Percentiles rank a stretch among this genome's conserved stretches.
phyloP scores from a whole-genome alignment of 2,329 filamentous ascomycete species.

The Xylaria sp. region DNA sequence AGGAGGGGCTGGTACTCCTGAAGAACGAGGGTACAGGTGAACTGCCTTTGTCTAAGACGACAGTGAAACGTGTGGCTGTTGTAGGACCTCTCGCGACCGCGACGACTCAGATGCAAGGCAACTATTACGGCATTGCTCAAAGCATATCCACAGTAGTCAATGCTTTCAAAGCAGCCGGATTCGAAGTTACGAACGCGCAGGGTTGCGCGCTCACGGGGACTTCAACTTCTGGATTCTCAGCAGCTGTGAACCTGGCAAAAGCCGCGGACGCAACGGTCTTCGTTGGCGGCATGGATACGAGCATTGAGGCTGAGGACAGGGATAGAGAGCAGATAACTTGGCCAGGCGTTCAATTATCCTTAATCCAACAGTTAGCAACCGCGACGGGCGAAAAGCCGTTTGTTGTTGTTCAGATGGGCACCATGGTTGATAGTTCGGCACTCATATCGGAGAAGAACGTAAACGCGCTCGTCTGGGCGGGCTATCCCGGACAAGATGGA shows the following conservation, averaged over 20 bases:
- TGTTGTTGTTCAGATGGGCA: slow-evolving; percentile 62
- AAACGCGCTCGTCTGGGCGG: slow-evolving; percentile 64
- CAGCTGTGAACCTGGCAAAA: slow-evolving; percentile 53
- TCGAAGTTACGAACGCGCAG: slow-evolving; percentile 41
- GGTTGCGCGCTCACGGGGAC: slow-evolving; percentile 45
- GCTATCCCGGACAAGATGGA: slow-evolving; percentile 69
- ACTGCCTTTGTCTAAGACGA: slow-evolving; percentile 28
- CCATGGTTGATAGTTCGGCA: slow-evolving; percentile 60
- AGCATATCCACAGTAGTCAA: slow-evolving; percentile 44
- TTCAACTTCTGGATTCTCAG: slow-evolving; percentile 48
- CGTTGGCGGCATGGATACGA: slow-evolving; percentile 64
- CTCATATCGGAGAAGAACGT: slow-evolving; percentile 60
- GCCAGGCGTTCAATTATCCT: slow-evolving; percentile 61
- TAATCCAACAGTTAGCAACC: slow-evolving; percentile 58
- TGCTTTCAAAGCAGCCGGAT: slow-evolving; percentile 42
- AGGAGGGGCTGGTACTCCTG: slow-evolving; percentile 59
- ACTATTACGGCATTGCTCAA: slow-evolving; percentile 54
- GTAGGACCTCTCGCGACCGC: slow-evolving; percentile 69
- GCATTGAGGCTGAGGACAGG: slow-evolving; percentile 61
- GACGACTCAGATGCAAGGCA: slow-evolving; percentile 66
- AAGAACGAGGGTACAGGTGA: slow-evolving; percentile 65
- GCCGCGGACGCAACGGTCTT: slow-evolving; percentile 63
- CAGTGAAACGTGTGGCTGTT: slow-evolving; percentile 61
- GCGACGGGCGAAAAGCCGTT: slow-evolving; percentile 58
- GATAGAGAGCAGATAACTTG: slow-evolving; percentile 64